A percentile compares a stretch with the other conserved stretches of the same genome.
Evolutionary conservation across 78 protist species (phyloP).

Genomic region (Chrysochromulina parva): DNA sequence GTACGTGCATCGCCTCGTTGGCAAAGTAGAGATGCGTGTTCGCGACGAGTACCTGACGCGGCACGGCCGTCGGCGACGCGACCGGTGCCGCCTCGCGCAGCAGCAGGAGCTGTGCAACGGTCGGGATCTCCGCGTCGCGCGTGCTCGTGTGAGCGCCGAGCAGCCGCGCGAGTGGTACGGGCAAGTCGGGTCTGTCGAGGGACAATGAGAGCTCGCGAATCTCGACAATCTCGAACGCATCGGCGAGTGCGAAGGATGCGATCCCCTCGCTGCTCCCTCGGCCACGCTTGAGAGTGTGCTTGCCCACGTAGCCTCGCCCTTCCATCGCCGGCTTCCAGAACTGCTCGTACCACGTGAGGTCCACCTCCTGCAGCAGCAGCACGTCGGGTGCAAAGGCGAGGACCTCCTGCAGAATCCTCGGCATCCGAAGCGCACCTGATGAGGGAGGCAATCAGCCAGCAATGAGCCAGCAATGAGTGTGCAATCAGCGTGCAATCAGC

Average conservation of each 20-base stretch:
- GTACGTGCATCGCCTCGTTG: neutral
- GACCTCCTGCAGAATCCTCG: neutral
- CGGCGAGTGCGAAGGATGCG: neutral
- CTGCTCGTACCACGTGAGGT: no score
- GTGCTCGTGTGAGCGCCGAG: neutral
- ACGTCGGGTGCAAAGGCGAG: neutral
- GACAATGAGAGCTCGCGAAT: no score
- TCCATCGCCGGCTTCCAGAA: neutral
- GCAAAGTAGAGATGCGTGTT: constrained; percentile 6
- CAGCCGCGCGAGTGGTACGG: no score
- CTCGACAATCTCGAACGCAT: neutral
- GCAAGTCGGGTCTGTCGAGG: no score
- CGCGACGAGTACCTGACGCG: neutral
- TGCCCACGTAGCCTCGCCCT: neutral
- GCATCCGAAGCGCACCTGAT: neutral
- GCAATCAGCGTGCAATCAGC: no score
- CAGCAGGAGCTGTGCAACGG: neutral
- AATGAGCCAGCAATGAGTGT: no score
- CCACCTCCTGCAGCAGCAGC: no score
- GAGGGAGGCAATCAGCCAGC: no score
- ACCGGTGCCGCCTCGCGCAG: neutral
- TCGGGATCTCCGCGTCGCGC: neutral
- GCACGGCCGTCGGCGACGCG: neutral
- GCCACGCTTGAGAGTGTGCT: neutral
- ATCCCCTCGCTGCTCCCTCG: neutral